Conservation (phyloP, 2,329 filamentous ascomycete species). For the Trichoderma breve region DNA sequence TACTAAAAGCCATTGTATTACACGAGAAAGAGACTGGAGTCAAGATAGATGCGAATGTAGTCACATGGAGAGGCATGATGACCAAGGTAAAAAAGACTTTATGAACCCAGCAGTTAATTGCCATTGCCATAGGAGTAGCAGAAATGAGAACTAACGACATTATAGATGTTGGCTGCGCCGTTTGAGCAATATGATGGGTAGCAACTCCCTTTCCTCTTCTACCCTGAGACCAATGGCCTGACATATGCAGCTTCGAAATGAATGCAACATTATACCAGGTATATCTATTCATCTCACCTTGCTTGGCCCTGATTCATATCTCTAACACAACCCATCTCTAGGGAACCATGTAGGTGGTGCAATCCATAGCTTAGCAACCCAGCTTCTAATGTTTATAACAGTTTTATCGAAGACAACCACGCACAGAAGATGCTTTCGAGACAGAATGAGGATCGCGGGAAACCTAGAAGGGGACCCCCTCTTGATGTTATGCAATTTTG, state of each 20-base stretch:
- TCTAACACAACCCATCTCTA: background rate
- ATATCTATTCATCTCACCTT: constrained; percentile 35
- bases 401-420: constrained; percentile 92
- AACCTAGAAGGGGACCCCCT: constrained; percentile 44
- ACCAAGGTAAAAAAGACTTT: constrained; percentile 66
- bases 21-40: constrained; percentile 68
- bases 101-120: background rate
- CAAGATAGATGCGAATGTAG: constrained; percentile 71
- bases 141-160: background rate
- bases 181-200: constrained; percentile 81
- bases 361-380: background rate
- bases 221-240: constrained; percentile 5
- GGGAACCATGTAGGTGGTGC: constrained; percentile 1
- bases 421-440: constrained; percentile 64
- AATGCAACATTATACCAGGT: constrained; percentile 91
- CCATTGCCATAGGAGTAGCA: background rate
- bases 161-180: constrained; percentile 79
- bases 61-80: constrained; percentile 98
- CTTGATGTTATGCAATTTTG: constrained; percentile 88
- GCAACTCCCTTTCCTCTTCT: background rate
- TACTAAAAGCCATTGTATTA: constrained; percentile 72
- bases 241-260: constrained; percentile 75
- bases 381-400: constrained; percentile 34
- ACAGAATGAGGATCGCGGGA: constrained; percentile 47
- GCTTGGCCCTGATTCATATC: background rate